Evolutionary conservation across 2,329 filamentous ascomycete species (phyloP).

Genomic region (Coniella vitis): DNA sequence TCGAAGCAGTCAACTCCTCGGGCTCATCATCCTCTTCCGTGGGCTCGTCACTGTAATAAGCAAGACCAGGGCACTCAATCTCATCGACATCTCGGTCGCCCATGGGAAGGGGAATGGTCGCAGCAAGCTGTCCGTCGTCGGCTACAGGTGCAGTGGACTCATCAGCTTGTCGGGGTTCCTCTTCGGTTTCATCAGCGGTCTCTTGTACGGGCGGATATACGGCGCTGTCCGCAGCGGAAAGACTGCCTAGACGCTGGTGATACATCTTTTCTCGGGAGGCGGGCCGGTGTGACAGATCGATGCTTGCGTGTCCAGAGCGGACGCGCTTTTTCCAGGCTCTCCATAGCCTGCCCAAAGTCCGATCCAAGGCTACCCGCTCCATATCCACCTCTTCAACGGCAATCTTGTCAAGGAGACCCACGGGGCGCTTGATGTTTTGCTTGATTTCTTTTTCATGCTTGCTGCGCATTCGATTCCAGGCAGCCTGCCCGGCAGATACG

Average conservation of each 20-base stretch:
- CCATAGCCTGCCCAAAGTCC: conserved; percentile 85
- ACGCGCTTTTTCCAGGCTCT: conserved; percentile 88
- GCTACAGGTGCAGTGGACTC: conserved; percentile 3
- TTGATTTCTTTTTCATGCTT: conserved; percentile 54
- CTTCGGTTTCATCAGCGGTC: conserved; percentile 12
- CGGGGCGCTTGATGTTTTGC: conserved; percentile 39
- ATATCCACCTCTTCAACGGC: conserved; percentile 88
- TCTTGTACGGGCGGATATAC: conserved; percentile 32
- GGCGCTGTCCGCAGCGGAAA: conserved; percentile 25
- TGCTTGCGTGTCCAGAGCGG: conserved; percentile 43
- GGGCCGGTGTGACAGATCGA: conserved; percentile 40
- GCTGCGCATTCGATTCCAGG: conserved; percentile 59
- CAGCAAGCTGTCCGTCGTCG: conserved; percentile 41
- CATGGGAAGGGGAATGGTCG: conserved; percentile 62
- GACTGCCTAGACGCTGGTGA: conserved; percentile 33
- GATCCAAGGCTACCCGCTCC: conserved; percentile 85
- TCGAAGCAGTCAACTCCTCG: conserved; percentile 24
- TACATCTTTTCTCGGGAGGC: conserved; percentile 37
- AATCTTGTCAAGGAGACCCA: conserved; percentile 55
- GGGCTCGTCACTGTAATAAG: conserved; percentile 50
- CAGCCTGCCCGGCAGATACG: conserved; percentile 78
- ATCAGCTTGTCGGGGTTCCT: conserved; percentile 7
- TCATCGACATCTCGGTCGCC: conserved; percentile 65
- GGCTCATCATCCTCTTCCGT: conserved; percentile 39
- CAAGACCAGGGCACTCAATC: conserved; percentile 71